These are phyloP conservation scores for Vickermania spadyakhi DNA, from an alignment of 208 protist species.

Conservation along the genomic window DNA sequence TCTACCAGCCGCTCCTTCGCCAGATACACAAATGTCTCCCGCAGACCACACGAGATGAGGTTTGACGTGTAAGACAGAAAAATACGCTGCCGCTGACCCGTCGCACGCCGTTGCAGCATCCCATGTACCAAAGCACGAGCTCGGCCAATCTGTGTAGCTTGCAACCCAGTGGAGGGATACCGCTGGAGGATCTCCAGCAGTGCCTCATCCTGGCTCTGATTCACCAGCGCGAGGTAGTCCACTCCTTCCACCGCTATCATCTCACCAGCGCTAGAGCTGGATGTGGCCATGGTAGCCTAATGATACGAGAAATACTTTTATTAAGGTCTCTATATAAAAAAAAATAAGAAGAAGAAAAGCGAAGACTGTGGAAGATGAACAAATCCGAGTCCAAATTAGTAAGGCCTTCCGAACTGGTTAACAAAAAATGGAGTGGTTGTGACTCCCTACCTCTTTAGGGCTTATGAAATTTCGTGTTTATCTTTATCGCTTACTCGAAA, in stretches of 20 bases:
- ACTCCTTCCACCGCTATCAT: constrained; percentile 17
- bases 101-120: constrained; percentile 32
- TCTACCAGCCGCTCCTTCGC: constrained; percentile 95
- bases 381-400: too few species aligned
- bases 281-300: too few species aligned
- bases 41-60: constrained; percentile 97
- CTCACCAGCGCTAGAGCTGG: too few species aligned
- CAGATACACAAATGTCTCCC: constrained; percentile 97
- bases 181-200: constrained; percentile 29
- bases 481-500: too few species aligned
- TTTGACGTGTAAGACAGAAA: constrained; percentile 99
- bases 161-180: constrained; percentile 43
- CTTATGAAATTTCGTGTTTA: too few species aligned
- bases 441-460: too few species aligned
- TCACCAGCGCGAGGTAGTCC: constrained; percentile 45
- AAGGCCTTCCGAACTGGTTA: too few species aligned
- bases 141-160: constrained; percentile 68
- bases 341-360: too few species aligned
- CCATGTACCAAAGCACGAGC: constrained; percentile 54
- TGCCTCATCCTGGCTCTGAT: constrained; percentile 34
- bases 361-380: too few species aligned
- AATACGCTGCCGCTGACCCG: constrained; percentile 55
- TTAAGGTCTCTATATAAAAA: constrained; percentile 3
- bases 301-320: constrained; percentile 1
- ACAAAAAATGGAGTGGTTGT: too few species aligned